Evolutionary conservation across 345 rosid genomes (phyloP), one percentile per base, ranked within the genome.

Genomic region (Pistacia integerrima): DNA sequence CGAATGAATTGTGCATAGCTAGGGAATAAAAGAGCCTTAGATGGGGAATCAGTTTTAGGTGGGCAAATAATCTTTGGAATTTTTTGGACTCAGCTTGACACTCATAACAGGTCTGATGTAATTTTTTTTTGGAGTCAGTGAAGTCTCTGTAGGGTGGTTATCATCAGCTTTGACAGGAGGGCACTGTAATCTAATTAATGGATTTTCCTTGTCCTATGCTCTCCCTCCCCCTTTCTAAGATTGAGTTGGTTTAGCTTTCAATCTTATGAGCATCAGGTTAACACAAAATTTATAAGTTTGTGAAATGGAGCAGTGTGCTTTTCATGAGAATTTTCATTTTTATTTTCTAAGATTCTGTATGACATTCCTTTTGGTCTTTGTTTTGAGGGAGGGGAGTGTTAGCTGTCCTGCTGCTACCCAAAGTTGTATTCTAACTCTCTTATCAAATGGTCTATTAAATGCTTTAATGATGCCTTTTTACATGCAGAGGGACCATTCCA

Each of bases 401-500:
- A 38, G 59, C 64, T 4, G 9, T 28, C 49, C 17, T 38, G 2
- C 30, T 70, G 30, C 64, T 57, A 13, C 67, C 41, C 14, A 41
- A 66, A 44, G 25, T 35, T n/a, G 35, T 38, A 57, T 57, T 12
- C n/a, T 44, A 59, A 52, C 14, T 41, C 60, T 61, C 2, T 1
- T 36, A 54, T 64, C 11, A 64, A 64, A 54, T 49, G 38, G 18
- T 52, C n/a, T 55, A 17, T 51, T 20, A 33, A 54, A 13, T 64
- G 70, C 17, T 69, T 72, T 18, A 44, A 72, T 71, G 49, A 65
- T 71, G 69, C 75, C 49, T 73, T 76, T 69, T 18, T 67, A 28
- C 81, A 79, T 81, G 83, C 90, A 93, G 98, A 89, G 89, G 84
- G 94, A 91, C 69, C 83, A 83, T 78, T 87, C 86, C 64, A 97